phyloP scores from a whole-genome alignment of 495 filamentous ascomycete genomes.

The Penicillium maclennaniae region DNA sequence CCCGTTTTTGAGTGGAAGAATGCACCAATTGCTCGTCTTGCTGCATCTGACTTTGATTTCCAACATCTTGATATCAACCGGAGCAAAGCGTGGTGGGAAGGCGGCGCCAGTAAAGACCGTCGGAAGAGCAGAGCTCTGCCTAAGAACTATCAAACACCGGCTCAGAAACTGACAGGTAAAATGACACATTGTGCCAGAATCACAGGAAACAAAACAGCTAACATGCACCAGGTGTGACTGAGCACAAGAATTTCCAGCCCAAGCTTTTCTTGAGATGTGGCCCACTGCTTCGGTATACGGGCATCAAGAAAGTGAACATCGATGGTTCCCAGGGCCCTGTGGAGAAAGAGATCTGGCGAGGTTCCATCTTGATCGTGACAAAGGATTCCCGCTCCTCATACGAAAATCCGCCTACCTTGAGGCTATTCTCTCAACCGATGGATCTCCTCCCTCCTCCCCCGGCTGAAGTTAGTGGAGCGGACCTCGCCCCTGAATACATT shows the following conservation, averaged over 20 bases:
- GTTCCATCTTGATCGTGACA: slow-evolving; percentile 91
- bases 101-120: slow-evolving; percentile 31
- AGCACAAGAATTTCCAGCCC: slow-evolving; percentile 70
- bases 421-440: slow-evolving; percentile 81
- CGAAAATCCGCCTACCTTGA: slow-evolving; percentile 68
- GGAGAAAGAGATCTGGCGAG: slow-evolving; percentile 82
- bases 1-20: slow-evolving; percentile 45
- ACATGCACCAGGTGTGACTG: slow-evolving; percentile 21
- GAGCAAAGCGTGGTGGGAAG: slow-evolving; percentile 48
- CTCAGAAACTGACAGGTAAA: slow-evolving; percentile 37
- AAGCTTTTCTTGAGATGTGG: slow-evolving; percentile 83
- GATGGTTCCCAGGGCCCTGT: slow-evolving; percentile 35
- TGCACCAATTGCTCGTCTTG: slow-evolving; percentile 33
- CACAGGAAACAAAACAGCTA: slow-evolving; percentile 7
- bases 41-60: slow-evolving; percentile 40
- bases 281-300: slow-evolving; percentile 82
- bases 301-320: slow-evolving; percentile 50
- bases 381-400: slow-evolving; percentile 76
- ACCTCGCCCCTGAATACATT: slow-evolving; percentile 74
- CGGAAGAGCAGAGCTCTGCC: slow-evolving; percentile 41
- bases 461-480: slow-evolving; percentile 55
- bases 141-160: slow-evolving; percentile 37
- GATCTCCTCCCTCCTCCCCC: slow-evolving; percentile 82
- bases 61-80: slow-evolving; percentile 37
- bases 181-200: neutral